A percentile compares a stretch with the other conserved stretches of the same genome.
phyloP scores from a whole-genome alignment of 2,329 filamentous ascomycete species.

The Waltergamsia citrina region DNA sequence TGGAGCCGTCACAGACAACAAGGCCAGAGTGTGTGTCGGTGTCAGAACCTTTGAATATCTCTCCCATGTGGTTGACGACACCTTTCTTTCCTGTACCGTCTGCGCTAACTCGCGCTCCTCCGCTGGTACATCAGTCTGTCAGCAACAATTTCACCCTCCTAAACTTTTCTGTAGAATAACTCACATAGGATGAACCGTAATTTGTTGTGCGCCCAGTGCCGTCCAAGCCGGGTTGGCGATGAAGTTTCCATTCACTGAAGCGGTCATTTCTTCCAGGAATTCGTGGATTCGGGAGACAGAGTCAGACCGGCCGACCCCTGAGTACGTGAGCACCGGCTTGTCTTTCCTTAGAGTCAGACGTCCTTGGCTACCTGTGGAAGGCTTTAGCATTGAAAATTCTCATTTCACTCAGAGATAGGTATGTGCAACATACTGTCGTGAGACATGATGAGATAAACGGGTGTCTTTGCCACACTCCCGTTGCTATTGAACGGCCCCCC shows the following conservation, averaged over 20 bases:
- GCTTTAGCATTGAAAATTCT: not conserved
- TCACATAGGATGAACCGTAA: slow-evolving; percentile 58
- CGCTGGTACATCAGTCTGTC: slow-evolving; percentile 10
- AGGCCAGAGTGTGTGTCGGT: slow-evolving; percentile 45
- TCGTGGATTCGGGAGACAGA: slow-evolving; percentile 43
- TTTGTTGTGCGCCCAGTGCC: slow-evolving; percentile 44
- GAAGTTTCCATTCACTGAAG: slow-evolving; percentile 49
- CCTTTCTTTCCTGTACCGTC: slow-evolving; percentile 48
- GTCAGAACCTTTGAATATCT: slow-evolving; percentile 45
- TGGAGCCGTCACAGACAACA: slow-evolving; percentile 50
- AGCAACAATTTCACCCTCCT: not conserved
- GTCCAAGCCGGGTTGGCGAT: slow-evolving; percentile 49
- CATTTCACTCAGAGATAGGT: not conserved
- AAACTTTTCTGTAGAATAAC: slow-evolving; percentile 5
- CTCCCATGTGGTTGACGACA: slow-evolving; percentile 51
- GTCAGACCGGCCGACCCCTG: slow-evolving; percentile 45
- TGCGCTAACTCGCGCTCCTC: slow-evolving; percentile 52
- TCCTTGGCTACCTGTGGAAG: slow-evolving; percentile 41
- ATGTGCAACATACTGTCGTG: slow-evolving; percentile 46
- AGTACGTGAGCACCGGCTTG: slow-evolving; percentile 48
- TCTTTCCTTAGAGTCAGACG: slow-evolving; percentile 49
- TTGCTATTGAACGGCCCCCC: slow-evolving; percentile 47
- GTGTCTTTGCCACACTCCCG: slow-evolving; percentile 49
- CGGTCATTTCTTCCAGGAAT: slow-evolving; percentile 43
- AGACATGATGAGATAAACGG: slow-evolving; percentile 58